Base-by-base conservation (phyloP, 2,329 filamentous ascomycete genomes). In the Hypoxylon sp. region DNA sequence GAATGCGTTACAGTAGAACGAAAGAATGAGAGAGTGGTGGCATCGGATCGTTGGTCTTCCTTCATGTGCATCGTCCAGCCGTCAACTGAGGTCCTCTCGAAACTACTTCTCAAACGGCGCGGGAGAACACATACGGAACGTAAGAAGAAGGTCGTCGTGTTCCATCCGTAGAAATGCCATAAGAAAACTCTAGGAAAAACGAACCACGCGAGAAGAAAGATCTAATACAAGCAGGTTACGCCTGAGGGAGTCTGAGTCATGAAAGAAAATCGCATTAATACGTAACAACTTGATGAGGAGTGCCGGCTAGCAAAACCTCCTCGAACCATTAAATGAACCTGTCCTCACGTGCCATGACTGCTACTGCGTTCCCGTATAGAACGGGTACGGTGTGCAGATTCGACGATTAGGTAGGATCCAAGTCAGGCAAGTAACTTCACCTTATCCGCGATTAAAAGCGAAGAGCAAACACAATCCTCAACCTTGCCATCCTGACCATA, bases 141-240 rank as follows among this genome's bases (percentile, higher is more conserved):
- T 56, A 59, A 56, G 41, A 39, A 28, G n/a, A n/a, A n/a, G n/a
- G n/a, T 56, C 32, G 41, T 58, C 58, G 46, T 56, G 48, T 57
- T 65, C 60, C 60, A 62, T 59, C 61, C 67, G 60, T 65, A 68
- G 61, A 67, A 59, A 65, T 71, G 68, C 65, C 60, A 68, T 24
- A 28, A 28, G 58, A 64, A 54, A 57, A 62, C 55, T 68, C 64
- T 65, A 62, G 55, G 61, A 63, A 61, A 32, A 67, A 50, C 65
- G n/a, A 47, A 28, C 44, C 44, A 47, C 58, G 59, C 56, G 41
- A 24, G 20, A 26, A 7, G 59, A 65, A 68, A 68, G 70, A 43
- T 73, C 71, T 72, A 73, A 62, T 70, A 72, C 70, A 71, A 72
- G 69, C 64, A 71, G 64, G 59, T 64, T 67, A 70, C 66, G 70